Conservation (phyloP, 345 rosid genomes). For the Psidium friedrichsthalianum region DNA sequence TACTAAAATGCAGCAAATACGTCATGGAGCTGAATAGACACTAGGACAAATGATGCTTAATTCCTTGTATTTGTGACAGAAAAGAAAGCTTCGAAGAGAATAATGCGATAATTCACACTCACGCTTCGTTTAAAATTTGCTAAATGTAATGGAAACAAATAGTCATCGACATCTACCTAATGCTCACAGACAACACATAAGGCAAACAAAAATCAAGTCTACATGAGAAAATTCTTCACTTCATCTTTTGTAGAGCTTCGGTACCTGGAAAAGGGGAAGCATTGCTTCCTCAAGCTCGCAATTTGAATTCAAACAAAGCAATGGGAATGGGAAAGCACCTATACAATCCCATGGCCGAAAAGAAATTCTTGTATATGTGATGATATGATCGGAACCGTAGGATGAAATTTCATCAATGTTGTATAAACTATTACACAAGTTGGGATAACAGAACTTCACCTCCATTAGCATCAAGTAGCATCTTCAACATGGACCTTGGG, state of each 20-base stretch:
- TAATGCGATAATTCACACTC: background rate
- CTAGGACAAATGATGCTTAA: background rate
- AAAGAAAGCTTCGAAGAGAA: background rate
- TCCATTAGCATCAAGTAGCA: conserved; percentile 88
- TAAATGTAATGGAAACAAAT: background rate
- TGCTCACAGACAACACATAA: background rate
- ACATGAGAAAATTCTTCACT: background rate
- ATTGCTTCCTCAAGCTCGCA: background rate
- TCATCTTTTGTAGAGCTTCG: background rate
- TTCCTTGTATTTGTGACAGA: background rate
- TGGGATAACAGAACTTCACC: conserved; percentile 25
- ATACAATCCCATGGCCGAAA: background rate
- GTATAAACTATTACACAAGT: background rate
- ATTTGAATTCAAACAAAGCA: background rate
- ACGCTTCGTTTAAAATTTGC: background rate
- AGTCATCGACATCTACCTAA: background rate
- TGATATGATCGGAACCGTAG: background rate
- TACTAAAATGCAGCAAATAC: background rate
- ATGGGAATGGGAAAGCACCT: background rate
- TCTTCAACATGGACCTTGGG: conserved; percentile 93
- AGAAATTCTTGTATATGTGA: background rate
- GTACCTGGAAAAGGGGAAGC: background rate
- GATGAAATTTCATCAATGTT: background rate
- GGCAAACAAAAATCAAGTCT: background rate
- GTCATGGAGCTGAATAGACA: background rate